Conservation (phyloP, 257 asterid genomes). For the Pogostemon cablin region DNA sequence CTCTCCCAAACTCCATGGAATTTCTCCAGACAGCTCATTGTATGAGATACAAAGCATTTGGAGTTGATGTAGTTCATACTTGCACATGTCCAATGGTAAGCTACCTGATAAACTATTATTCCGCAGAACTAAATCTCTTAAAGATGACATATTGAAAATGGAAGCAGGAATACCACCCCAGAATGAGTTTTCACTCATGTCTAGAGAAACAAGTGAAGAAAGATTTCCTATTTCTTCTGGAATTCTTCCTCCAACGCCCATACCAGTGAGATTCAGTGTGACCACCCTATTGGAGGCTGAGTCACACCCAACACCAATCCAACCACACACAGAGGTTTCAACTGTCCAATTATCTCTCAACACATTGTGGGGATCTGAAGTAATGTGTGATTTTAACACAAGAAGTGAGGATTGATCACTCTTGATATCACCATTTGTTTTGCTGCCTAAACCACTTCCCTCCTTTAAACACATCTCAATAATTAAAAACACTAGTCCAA, state of each 20-base stretch:
- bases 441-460: too few relatives aligned
- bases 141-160: constrained; percentile 32
- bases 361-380: neutral
- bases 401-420: neutral
- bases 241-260: constrained; percentile 34
- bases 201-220: constrained; percentile 25
- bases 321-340: constrained; percentile 1
- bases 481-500: too few relatives aligned
- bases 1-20: constrained; percentile 17
- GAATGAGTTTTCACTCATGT: constrained; percentile 28
- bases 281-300: constrained; percentile 24
- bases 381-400: constrained; percentile 16
- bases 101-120: constrained; percentile 12
- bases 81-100: constrained; percentile 20
- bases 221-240: constrained; percentile 34
- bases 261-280: neutral
- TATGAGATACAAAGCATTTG: neutral
- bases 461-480: too few relatives aligned
- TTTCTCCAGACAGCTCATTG: constrained; percentile 21
- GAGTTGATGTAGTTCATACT: neutral
- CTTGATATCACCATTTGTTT: neutral
- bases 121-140: neutral
- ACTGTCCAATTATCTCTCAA: constrained; percentile 1
- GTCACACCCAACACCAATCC: constrained; percentile 34
- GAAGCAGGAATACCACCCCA: constrained; percentile 28